These are phyloP conservation scores for Adansonia gregorii DNA, from an alignment of 441 rosid species.

Conservation along the genomic window DNA sequence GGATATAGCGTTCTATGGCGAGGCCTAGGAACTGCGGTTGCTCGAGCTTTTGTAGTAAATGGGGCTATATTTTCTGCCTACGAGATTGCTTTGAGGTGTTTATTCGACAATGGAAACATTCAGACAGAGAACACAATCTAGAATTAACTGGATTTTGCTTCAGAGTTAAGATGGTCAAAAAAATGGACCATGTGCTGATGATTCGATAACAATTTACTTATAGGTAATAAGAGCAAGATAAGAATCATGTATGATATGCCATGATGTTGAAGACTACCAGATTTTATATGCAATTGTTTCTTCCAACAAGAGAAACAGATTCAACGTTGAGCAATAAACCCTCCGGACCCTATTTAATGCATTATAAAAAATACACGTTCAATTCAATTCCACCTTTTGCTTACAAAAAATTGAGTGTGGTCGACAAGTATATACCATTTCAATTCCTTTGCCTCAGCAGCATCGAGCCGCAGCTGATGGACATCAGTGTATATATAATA, in stretches of 20 bases:
- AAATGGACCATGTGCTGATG: neutral
- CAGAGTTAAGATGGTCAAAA: neutral
- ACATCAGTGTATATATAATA: neutral
- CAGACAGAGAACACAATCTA: conserved; percentile 48
- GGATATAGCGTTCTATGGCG: conserved; percentile 82
- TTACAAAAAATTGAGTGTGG: neutral
- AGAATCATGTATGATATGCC: conserved; percentile 4
- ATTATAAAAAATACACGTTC: neutral
- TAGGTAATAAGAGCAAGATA: neutral
- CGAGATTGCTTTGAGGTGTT: conserved; percentile 80
- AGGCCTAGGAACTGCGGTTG: conserved; percentile 93
- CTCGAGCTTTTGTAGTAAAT: conserved; percentile 93
- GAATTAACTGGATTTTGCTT: conserved; percentile 10
- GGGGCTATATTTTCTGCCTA: conserved; percentile 90
- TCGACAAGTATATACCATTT: neutral
- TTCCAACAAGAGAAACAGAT: neutral
- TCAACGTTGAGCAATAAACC: neutral
- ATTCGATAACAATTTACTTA: neutral
- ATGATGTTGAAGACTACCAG: neutral
- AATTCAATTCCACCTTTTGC: no score
- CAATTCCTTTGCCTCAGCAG: neutral
- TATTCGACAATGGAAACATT: conserved; percentile 58
- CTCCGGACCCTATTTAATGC: neutral
- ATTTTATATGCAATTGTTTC: neutral
- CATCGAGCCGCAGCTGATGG: neutral